Base-by-base conservation (phyloP, 176 grass and related monocot species). In the Lolium rigidum region DNA sequence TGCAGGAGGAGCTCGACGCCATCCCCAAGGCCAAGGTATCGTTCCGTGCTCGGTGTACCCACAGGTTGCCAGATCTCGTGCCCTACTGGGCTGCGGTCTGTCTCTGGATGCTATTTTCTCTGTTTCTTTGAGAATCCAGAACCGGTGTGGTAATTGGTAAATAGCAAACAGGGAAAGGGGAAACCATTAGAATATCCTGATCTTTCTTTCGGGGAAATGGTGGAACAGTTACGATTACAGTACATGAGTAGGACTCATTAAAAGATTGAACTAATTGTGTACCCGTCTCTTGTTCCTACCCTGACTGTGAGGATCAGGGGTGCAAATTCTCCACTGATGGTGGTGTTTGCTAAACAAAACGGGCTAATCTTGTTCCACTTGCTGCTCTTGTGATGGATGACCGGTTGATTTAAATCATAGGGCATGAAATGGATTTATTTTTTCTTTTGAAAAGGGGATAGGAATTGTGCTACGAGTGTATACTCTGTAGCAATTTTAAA, bases 11-110 rank as follows among this genome's bases (percentile, higher is more conserved):
- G 89, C 69, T 80, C 50, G 87, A 83, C 41, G 90, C 84, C n/a
- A 94, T 98, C 76, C 95, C 95, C n/a, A 94, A 95, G 78, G 95
- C 91, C 61, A 98, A 98, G 91, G 96, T 98, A 80, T 12, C 61
- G 63, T 69, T 86, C 39, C 47, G 50, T 14, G 37, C 47, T 56
- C 31, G 24, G 20, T 58, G 28, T 16, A 12, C 55, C 25, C 28
- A 7, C 4, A 57, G 26, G 72, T 43, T 56, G 65, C 4, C 28
- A 72, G 75, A 43, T 28, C n/a, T 13, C 56, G 35, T 7, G 22
- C 49, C 75, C 56, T 38, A 31, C 76, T 84, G 46, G 49, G 65
- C 48, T 4, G 15, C 21, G 22, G 56, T 25, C 8, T 80, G 17
- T 46, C 18, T 59, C 24, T 20, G 22, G 20, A 68, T 55, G 2